phyloP scores from a whole-genome alignment of 2,329 filamentous ascomycete species.

The Fragosphaeria purpurea region DNA sequence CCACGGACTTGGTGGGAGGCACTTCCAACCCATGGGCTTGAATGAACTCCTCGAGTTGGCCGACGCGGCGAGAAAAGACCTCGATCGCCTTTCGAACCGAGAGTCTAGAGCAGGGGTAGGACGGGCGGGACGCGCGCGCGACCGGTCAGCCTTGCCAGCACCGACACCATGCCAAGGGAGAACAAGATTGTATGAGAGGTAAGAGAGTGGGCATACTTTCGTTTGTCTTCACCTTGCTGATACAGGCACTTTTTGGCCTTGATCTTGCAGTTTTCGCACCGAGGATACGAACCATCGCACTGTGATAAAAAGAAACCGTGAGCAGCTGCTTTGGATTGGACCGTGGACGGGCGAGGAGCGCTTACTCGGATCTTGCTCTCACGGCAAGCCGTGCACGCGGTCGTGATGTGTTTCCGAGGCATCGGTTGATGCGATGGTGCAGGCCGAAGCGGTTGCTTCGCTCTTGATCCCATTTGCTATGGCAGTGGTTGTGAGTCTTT shows the following conservation, averaged over 20 bases:
- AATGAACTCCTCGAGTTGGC: conserved; percentile 16
- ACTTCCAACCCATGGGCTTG: conserved; percentile 11
- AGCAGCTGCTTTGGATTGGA: not conserved
- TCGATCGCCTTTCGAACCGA: conserved; percentile 18
- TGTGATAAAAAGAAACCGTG: not conserved
- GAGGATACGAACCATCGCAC: conserved; percentile 9
- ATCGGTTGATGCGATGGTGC: not conserved
- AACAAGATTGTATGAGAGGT: too few relatives aligned
- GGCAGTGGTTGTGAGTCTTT: too few relatives aligned
- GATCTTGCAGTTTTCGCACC: conserved; percentile 15
- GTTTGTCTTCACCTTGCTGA: conserved; percentile 18
- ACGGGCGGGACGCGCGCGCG: too few relatives aligned
- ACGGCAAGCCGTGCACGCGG: conserved; percentile 21
- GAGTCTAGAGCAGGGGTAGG: conserved; percentile 9
- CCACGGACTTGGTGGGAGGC: not conserved
- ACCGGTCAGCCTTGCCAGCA: too few relatives aligned
- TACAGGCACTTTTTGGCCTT: conserved; percentile 17
- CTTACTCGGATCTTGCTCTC: conserved; percentile 29
- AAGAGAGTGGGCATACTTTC: conserved; percentile 14
- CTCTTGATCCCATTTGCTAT: too few relatives aligned
- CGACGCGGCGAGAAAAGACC: conserved; percentile 10
- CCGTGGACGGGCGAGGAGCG: not conserved
- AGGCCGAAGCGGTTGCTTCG: too few relatives aligned
- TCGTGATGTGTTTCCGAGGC: conserved; percentile 15
- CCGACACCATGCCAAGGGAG: too few relatives aligned